Evolutionary conservation across 805 yeast genomes (phyloP), one percentile per base, ranked within the genome.

Genomic region (Lachancea dasiensis): DNA sequence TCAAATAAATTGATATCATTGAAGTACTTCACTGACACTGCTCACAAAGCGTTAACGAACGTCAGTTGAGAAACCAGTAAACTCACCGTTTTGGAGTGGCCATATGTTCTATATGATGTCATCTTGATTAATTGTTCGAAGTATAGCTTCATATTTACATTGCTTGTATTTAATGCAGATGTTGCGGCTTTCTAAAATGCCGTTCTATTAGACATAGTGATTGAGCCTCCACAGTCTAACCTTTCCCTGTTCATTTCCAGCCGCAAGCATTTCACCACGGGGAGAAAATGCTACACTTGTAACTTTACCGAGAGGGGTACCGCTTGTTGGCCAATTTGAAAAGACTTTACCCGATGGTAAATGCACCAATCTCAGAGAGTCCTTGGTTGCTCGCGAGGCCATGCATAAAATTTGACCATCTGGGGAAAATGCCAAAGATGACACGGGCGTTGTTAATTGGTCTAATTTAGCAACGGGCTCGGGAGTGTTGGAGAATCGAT

Each of bases 241-340:
- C 54, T 76, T 79, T 7, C 98, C 99, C 18, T 78, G 85, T 52
- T 86, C 95, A 52, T 89, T 90, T 45, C 95, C 98, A 1, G 86
- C 75, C 13, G 89, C 86, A 34, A 92, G 60, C 79, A 89, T 76
- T 61, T 86, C 92, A 42, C 79, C 77, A 45, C 76, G 75, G 19
- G 92, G 86, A 29, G 94, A 78, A 61, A 90, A 90, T 11, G 77
- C 74, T 2, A 78, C 81, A 13, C 79, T 63, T 0, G 96, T 85
- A 23, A 92, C 96, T 48, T 81, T 78, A n/a, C 98, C 99, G 48
- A 92, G 71, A 8, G 98, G 97, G 1, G 98, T 90, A 5, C 87
- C 87, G 36, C 90, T 79, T 2, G 97, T 92, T 13, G 99, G 99
- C 98, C 98, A 92, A 67, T 92, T 92, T 34, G 79, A 70, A 64